Evolutionary conservation across 129 eudicot genomes (phyloP).

Genomic region (Flaveria bidentis): DNA sequence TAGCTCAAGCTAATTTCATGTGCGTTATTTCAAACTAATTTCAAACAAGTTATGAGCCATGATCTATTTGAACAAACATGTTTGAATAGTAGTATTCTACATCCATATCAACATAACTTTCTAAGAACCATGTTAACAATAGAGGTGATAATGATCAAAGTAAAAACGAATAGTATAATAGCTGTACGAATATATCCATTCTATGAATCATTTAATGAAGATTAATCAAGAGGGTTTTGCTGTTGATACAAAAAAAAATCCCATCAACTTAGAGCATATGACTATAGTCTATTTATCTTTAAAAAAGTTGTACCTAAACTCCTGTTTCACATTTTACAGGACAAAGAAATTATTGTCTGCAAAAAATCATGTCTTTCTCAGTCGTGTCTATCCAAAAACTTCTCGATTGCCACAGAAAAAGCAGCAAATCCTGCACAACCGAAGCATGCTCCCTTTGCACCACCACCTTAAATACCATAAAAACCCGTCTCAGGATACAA

Average conservation of each 20-base stretch:
- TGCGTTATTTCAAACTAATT: too few species aligned
- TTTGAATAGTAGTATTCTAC: background rate
- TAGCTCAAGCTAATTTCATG: too few species aligned
- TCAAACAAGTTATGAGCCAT: background rate
- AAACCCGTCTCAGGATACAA: background rate
- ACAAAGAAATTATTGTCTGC: conserved; percentile 27
- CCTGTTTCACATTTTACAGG: conserved; percentile 16
- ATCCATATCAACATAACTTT: background rate
- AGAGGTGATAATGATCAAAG: background rate
- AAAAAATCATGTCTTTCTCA: conserved; percentile 36
- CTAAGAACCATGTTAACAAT: background rate
- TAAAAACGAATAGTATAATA: background rate
- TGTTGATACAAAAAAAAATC: conserved; percentile 29
- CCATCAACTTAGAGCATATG: conserved; percentile 7
- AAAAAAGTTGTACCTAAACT: conserved; percentile 20
- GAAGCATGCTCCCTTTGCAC: conserved; percentile 84
- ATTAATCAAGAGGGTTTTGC: conserved; percentile 20
- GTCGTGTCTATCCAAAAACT: conserved; percentile 72
- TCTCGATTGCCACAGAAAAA: conserved; percentile 88
- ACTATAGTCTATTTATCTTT: background rate
- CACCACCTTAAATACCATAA: conserved; percentile 34
- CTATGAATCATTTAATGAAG: conserved; percentile 16
- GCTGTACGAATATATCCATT: conserved; percentile 10
- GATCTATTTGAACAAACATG: background rate
- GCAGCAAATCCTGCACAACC: conserved; percentile 99